phyloP scores from a whole-genome alignment of 192 early-diverging fungal genomes.

The Glomus cerebriforme region DNA sequence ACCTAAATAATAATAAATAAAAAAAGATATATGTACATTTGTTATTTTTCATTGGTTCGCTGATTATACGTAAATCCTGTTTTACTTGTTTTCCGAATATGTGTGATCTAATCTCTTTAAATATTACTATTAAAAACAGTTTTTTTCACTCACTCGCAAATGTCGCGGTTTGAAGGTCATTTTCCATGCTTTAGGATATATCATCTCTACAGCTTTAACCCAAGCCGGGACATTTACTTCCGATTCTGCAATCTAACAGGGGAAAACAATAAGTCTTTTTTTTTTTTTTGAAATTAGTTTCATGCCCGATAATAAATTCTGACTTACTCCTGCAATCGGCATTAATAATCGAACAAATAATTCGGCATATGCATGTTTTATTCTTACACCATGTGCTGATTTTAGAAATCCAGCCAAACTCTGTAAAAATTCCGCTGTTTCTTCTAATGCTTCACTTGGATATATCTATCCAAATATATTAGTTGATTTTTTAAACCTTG shows the following conservation, averaged over 20 bases:
- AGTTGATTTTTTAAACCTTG: not conserved
- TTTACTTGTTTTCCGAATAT: too few relatives aligned
- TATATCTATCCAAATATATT: conserved; percentile 63
- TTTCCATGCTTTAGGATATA: conserved; percentile 87
- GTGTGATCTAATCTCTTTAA: too few relatives aligned
- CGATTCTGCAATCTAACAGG: conserved; percentile 72
- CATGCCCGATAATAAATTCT: not conserved
- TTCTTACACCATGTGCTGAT: conserved; percentile 71
- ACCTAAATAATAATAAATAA: conserved; percentile 46
- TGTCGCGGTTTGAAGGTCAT: conserved; percentile 88
- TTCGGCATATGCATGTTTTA: conserved; percentile 91
- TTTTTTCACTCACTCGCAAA: conserved; percentile 1
- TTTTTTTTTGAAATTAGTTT: not conserved
- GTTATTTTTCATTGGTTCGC: too few relatives aligned
- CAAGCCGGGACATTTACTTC: conserved; percentile 96
- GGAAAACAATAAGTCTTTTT: not conserved
- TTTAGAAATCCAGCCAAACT: conserved; percentile 90
- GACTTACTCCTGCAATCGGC: conserved; percentile 75
- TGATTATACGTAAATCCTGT: too few relatives aligned
- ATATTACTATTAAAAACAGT: not conserved
- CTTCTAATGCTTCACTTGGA: conserved; percentile 90
- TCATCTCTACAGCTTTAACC: conserved; percentile 88
- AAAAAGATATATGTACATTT: too few relatives aligned
- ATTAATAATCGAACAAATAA: conserved; percentile 90
- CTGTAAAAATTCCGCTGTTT: conserved; percentile 91